Evolutionary conservation across 345 rosid species (phyloP), one percentile per base, ranked within the genome.

Genomic region (Lumnitzera racemosa): DNA sequence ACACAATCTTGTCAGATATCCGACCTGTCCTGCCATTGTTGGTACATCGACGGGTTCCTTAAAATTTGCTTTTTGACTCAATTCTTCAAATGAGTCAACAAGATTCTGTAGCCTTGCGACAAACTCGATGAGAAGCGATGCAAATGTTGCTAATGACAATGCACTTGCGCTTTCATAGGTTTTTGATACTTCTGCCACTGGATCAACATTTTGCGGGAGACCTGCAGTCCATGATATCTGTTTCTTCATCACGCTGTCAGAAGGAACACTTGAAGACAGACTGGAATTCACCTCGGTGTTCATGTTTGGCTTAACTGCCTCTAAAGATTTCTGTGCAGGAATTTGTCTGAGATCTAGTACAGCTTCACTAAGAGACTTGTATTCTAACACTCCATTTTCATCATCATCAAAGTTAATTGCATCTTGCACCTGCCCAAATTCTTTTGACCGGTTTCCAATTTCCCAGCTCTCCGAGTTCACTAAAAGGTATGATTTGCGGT

Each of bases 391-490:
- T 49, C 74, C 76, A 49, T 64, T 55, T 59, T 72, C 66, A 6
- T 77, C 78, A 57, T 76, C 78, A 55, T 83, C 90, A 13, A 80
- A 65, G 67, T 73, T 67, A 53, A 86, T 71, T 11, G 62, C 55
- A 17, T 88, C 86, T 55, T 83, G 90, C 55, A 81, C 82, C 69
- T 76, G 78, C 23, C 43, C 53, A 24, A 11, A 12, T 25, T 66
- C 80, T 53, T 79, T 75, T 25, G 64, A 64, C 47, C 89, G 73
- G 58, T 72, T 81, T 62, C 96, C 91, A 11, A 89, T 83, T 78
- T 89, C 92, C 98, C 98, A 92, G 72, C 75, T 58, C 68, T 87
- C 98, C 0, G 94, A 80, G 62, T 89, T 83, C 71, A 89, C 96
- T 10, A 89, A 78, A 70, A 89, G 81, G 80, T 89, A 89, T 2